phyloP scores from a whole-genome alignment of 176 grass and related monocot genomes.

The Triticum timopheevii region DNA sequence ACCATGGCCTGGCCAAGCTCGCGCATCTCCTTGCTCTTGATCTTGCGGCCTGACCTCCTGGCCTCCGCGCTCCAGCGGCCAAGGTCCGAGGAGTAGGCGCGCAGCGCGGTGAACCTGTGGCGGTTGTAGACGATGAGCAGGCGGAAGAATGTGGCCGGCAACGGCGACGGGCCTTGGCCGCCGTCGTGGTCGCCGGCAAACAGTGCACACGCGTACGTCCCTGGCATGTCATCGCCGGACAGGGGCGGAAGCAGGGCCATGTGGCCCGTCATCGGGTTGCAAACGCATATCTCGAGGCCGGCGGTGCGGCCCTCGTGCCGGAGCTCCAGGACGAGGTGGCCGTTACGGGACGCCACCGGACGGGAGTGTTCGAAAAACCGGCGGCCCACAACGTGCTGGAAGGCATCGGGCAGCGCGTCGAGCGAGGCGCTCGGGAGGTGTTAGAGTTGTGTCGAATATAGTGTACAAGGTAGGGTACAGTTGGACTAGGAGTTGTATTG shows the following conservation, averaged over 20 bases:
- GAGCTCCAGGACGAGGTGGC: not conserved
- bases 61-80: not conserved
- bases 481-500: no score
- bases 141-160: not conserved
- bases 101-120: not conserved
- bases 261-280: not conserved
- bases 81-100: conserved; percentile 14
- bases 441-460: no score
- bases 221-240: not conserved
- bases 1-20: not conserved
- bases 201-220: not conserved
- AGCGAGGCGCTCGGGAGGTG: not conserved
- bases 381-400: not conserved
- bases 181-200: not conserved
- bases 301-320: not conserved
- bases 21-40: not conserved
- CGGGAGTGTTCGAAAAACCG: not conserved
- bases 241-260: not conserved
- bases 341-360: not conserved
- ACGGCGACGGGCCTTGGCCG: not conserved
- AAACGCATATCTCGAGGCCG: not conserved
- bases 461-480: no score
- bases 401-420: not conserved
- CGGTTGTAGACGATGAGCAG: conserved; percentile 27
- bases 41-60: not conserved